phyloP scores from a whole-genome alignment of 2,329 filamentous ascomycete genomes.

The Ambrosiella xylebori region DNA sequence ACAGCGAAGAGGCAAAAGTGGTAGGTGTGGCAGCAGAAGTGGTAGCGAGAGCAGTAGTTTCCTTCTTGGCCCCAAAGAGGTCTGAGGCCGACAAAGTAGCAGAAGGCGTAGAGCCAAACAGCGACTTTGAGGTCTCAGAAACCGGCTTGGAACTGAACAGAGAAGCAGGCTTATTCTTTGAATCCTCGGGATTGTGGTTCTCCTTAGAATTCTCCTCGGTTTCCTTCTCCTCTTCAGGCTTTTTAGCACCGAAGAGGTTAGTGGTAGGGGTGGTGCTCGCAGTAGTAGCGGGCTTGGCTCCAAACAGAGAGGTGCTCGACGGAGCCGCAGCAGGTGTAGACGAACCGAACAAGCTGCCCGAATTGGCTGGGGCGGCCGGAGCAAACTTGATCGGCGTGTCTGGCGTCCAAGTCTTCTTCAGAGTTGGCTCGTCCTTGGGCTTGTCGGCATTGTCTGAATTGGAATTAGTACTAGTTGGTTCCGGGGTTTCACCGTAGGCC shows the following conservation, averaged over 20 bases:
- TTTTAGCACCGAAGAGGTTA: conserved; percentile 23
- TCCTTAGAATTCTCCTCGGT: conserved; percentile 14
- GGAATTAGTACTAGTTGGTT: conserved; percentile 28
- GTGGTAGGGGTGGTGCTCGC: conserved; percentile 19
- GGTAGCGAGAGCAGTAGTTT: not conserved
- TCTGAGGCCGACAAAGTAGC: conserved; percentile 7
- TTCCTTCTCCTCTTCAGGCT: conserved; percentile 14
- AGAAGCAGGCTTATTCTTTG: conserved; percentile 10
- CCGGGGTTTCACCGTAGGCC: conserved; percentile 28
- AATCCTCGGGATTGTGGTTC: not conserved
- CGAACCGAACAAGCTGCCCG: conserved; percentile 6
- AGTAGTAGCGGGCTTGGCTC: conserved; percentile 20
- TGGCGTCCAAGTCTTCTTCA: conserved; percentile 32
- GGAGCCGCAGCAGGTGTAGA: conserved; percentile 19
- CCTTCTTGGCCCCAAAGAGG: conserved; percentile 14
- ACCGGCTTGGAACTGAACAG: conserved; percentile 13
- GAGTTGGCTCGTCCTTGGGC: conserved; percentile 19
- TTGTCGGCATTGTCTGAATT: conserved; percentile 16
- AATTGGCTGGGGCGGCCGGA: conserved; percentile 17
- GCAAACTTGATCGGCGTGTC: conserved; percentile 38
- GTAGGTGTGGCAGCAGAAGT: not conserved
- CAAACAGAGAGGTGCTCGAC: conserved; percentile 14
- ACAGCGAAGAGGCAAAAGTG: conserved; percentile 5
- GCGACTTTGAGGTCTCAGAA: conserved; percentile 11
- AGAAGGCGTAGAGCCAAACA: conserved; percentile 3